phyloP scores from a whole-genome alignment of 306 rosid genomes.

The Cicer yamashitae region DNA sequence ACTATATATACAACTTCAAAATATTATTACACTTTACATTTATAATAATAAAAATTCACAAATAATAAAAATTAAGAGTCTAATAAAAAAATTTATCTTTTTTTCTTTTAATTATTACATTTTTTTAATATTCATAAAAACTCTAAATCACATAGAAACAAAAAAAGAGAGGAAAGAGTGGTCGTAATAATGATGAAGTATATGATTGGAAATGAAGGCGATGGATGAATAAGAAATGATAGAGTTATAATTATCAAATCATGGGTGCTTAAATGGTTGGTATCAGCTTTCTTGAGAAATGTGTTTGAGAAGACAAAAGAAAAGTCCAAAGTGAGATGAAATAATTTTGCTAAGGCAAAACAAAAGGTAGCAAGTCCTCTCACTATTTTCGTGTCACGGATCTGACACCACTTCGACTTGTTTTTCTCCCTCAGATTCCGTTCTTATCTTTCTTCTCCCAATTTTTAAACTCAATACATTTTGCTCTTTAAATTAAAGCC shows the following conservation, averaged over 20 bases:
- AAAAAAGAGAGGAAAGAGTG: background rate
- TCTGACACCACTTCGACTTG: slow-evolving; percentile 54
- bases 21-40: too few relatives aligned
- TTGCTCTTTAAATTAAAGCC: slow-evolving; percentile 27
- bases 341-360: slow-evolving; percentile 52
- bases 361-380: slow-evolving; percentile 57
- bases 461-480: slow-evolving; percentile 37
- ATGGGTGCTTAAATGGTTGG: slow-evolving; percentile 54
- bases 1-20: too few relatives aligned
- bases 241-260: slow-evolving; percentile 51
- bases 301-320: slow-evolving; percentile 80
- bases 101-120: too few relatives aligned
- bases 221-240: slow-evolving; percentile 44
- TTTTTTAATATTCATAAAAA: too few relatives aligned
- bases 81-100: too few relatives aligned
- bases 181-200: slow-evolving; percentile 14
- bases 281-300: slow-evolving; percentile 63
- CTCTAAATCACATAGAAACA: too few relatives aligned
- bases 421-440: slow-evolving; percentile 55
- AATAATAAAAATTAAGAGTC: too few relatives aligned
- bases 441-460: slow-evolving; percentile 46
- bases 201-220: slow-evolving; percentile 42
- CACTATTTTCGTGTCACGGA: slow-evolving; percentile 55
- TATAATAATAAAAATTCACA: too few relatives aligned
- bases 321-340: slow-evolving; percentile 57